Percentiles rank a stretch among this genome's conserved stretches.
Conservation (phyloP, 441 rosid genomes). For the Syzygium malaccense region DNA sequence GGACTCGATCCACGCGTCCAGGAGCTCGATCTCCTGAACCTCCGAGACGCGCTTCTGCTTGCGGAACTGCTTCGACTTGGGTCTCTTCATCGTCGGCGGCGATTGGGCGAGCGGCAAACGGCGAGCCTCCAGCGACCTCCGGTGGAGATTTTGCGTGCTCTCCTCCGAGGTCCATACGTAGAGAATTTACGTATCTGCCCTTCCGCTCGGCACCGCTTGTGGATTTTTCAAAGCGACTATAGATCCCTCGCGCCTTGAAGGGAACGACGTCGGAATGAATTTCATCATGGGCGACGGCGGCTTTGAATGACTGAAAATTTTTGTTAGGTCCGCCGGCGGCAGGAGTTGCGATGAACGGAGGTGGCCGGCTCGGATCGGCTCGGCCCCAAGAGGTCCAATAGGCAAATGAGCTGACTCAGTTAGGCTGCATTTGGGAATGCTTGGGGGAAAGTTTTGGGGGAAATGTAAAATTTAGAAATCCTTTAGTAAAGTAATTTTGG, state of each 20-base stretch:
- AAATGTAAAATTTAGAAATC: neutral
- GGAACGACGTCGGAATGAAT: neutral
- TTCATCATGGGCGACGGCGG: neutral
- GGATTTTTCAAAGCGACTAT: neutral
- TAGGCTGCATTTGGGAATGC: too few relatives aligned
- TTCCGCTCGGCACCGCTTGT: neutral
- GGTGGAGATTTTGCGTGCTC: neutral
- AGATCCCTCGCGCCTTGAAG: neutral
- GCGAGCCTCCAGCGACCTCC: neutral
- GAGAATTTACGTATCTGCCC: neutral
- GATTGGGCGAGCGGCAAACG: neutral
- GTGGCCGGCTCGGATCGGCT: neutral
- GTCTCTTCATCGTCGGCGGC: slow-evolving; percentile 31
- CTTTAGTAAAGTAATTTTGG: too few relatives aligned
- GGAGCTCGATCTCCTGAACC: slow-evolving; percentile 40
- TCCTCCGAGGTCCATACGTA: fast-evolving
- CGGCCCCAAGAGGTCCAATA: neutral
- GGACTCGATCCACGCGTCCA: slow-evolving; percentile 68
- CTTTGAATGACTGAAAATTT: neutral
- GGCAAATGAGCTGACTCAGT: neutral
- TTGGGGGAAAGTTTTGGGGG: too few relatives aligned
- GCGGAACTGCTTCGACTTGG: slow-evolving; percentile 30
- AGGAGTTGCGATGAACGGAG: neutral
- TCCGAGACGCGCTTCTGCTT: slow-evolving; percentile 37
- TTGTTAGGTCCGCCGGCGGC: neutral